Base-by-base conservation (phyloP, 1,284 basidiomycete genomes). In the Coniferiporia sulphurascens region DNA sequence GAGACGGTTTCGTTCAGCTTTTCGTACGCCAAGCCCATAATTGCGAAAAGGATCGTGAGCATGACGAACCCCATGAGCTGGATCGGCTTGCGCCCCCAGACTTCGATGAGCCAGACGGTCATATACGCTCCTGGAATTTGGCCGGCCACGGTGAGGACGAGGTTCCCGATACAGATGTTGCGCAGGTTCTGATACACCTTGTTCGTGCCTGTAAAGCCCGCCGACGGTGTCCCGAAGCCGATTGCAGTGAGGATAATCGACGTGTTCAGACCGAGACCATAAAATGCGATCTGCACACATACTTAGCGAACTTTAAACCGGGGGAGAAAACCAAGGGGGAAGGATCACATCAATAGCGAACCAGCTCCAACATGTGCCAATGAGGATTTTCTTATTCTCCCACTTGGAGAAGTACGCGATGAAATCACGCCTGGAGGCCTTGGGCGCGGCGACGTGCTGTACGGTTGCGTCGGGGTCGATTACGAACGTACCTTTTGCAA, bases 331-430 rank as follows among this genome's bases (percentile, higher is more conserved):
- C 5, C 3, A 19, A 32, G 12, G 13, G 8, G 38, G 27, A 38
- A 8, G 6, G 73, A 82, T 51, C 52, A 83, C 83, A 63, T 90
- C 89, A 44, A 89, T 77, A 1, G 89, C 86, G 65, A 93, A 92
- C 91, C 91, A 93, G 12, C 81, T 83, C 66, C 82, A 87, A 0
- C 82, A 66, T 3, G 79, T 76, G 15, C 86, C 87, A 62, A 90
- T 68, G 44, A 90, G 76, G 35, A 87, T 69, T 72, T 88, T 89
- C 56, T 77, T 66, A 71, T 90, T 86, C 66, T 82, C 67, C 82
- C 82, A 84, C 65, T 85, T 72, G 46, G 78, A 72, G 67, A 89
- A 89, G 73, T 90, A 78, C 0, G 59, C 58, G 2, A 68, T 12
- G 75, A 93, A 93, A 73, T 93, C 90, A 19, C 71, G 66, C 70